phyloP scores from a whole-genome alignment of 228 moss, liverwort and hornwort species.

The Sphagnum fallax region DNA sequence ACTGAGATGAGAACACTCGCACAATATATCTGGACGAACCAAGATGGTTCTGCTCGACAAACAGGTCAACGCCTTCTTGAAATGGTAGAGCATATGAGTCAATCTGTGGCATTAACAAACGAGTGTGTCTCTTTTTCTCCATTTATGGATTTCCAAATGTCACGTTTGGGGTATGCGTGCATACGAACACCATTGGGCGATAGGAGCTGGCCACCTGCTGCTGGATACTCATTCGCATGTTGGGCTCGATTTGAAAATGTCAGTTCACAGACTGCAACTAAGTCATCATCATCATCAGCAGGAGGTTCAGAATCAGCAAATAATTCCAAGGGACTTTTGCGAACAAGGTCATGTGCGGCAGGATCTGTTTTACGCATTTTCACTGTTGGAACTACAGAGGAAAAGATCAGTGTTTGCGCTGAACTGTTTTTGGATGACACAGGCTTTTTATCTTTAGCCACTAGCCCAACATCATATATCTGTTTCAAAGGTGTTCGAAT shows the following conservation, averaged over 20 bases:
- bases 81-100: constrained; percentile 74
- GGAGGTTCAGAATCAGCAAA: constrained; percentile 15
- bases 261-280: constrained; percentile 10
- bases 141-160: constrained; percentile 78
- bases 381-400: constrained; percentile 74
- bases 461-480: constrained; percentile 75
- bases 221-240: constrained; percentile 87
- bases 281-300: not conserved
- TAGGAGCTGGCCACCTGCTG: constrained; percentile 82
- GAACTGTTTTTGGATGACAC: constrained; percentile 74
- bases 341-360: constrained; percentile 31
- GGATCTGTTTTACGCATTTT: constrained; percentile 58
- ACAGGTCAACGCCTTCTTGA: constrained; percentile 54
- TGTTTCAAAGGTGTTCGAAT: constrained; percentile 74
- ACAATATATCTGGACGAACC: constrained; percentile 72
- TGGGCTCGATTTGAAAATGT: constrained; percentile 62
- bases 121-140: constrained; percentile 60
- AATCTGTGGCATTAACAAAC: constrained; percentile 45
- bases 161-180: constrained; percentile 74
- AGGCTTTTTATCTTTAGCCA: constrained; percentile 71
- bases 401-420: constrained; percentile 58
- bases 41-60: constrained; percentile 40
- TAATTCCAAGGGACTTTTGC: constrained; percentile 15
- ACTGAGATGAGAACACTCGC: constrained; percentile 69
- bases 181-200: constrained; percentile 84